Percentiles rank a stretch among this genome's conserved stretches.
phyloP scores from a whole-genome alignment of 106 monocot species.

The Dactylorhiza incarnata region DNA sequence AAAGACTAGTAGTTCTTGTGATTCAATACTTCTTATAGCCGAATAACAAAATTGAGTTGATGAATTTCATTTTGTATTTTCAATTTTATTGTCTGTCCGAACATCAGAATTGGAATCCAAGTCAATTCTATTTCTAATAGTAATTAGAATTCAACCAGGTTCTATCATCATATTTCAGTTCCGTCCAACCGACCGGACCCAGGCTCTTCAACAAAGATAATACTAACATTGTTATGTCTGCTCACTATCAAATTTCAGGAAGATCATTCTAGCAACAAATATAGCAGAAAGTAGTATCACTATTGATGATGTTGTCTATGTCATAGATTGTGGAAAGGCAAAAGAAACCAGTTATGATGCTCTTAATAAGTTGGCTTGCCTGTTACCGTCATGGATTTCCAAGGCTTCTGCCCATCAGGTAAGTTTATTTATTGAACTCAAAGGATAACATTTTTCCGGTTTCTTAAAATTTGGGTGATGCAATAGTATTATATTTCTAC shows the following conservation, averaged over 20 bases:
- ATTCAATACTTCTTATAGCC: too few relatives aligned
- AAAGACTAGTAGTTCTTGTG: too few relatives aligned
- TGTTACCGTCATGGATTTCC: constrained; percentile 97
- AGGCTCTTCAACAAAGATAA: neutral
- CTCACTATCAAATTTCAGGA: constrained; percentile 35
- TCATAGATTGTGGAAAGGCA: constrained; percentile 95
- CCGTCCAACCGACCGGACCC: too few relatives aligned
- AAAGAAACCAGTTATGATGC: constrained; percentile 99
- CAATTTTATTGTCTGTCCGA: too few relatives aligned
- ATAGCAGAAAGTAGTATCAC: constrained; percentile 98
- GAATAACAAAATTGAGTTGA: too few relatives aligned
- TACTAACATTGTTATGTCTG: neutral
- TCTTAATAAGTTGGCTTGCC: constrained; percentile 86
- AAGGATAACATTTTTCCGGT: neutral
- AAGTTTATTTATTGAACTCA: constrained; percentile 4
- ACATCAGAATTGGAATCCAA: too few relatives aligned
- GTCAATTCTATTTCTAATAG: too few relatives aligned
- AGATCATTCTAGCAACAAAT: constrained; percentile 96
- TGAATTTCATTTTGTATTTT: too few relatives aligned
- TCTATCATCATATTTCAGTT: too few relatives aligned
- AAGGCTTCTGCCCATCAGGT: constrained; percentile 99
- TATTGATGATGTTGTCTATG: constrained; percentile 94
- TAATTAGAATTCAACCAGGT: too few relatives aligned
- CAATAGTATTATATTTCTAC: constrained; percentile 9
- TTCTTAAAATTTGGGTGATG: constrained; percentile 3